Conservation (phyloP, 2,329 filamentous ascomycete species). For the Geoglossum cookeanum region DNA sequence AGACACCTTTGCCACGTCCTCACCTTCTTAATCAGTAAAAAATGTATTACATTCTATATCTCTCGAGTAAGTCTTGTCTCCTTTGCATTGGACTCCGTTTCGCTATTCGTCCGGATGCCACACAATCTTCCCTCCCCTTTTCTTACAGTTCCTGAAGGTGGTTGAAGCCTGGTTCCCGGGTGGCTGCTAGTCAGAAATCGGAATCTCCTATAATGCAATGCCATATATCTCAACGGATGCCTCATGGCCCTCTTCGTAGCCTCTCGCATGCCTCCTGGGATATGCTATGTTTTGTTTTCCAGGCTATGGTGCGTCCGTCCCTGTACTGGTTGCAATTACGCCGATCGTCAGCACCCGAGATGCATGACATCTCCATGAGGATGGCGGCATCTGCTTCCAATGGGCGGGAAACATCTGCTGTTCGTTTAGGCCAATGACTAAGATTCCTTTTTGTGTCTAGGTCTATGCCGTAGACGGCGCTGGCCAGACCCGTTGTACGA, state of each 20-base stretch:
- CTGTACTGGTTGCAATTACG: not conserved
- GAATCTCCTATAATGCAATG: slow-evolving; percentile 1
- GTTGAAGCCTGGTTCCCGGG: slow-evolving; percentile 1
- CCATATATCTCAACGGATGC: not conserved
- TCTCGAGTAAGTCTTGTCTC: slow-evolving; percentile 28
- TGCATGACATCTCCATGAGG: not conserved
- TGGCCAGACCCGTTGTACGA: slow-evolving; percentile 87
- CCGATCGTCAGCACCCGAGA: not conserved
- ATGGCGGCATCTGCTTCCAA: not conserved
- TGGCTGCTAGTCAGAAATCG: not conserved
- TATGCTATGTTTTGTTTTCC: slow-evolving; percentile 20
- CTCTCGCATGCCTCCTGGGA: slow-evolving; percentile 10
- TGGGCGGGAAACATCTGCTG: not conserved
- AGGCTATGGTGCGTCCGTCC: not conserved
- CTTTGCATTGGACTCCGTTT: not conserved
- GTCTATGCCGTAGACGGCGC: slow-evolving; percentile 82
- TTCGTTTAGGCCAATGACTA: slow-evolving; percentile 14
- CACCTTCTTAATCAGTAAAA: slow-evolving; percentile 14
- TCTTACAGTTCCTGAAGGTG: slow-evolving; percentile 13
- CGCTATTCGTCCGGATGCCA: not conserved
- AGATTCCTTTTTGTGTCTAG: slow-evolving; percentile 31
- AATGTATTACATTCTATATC: slow-evolving; percentile 32
- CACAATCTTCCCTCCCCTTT: slow-evolving; percentile 13
- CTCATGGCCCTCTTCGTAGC: slow-evolving; percentile 6
- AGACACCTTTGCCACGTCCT: not conserved